Base-by-base conservation (phyloP, 78 protist species). In the Cavenderia fasciculata region DNA sequence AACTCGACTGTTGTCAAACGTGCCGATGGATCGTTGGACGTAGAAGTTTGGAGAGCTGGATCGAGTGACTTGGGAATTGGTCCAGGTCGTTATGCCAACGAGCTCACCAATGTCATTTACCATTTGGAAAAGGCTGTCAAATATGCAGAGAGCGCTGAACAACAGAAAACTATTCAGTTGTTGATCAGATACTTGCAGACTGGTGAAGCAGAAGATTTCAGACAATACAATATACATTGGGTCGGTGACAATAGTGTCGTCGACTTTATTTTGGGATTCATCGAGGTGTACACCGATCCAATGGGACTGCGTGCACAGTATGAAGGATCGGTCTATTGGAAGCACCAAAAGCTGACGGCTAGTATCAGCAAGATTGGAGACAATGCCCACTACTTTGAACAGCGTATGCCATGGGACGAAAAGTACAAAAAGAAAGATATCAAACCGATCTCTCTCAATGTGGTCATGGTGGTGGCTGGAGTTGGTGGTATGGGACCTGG, bases 321-420 rank as follows among this genome's bases (percentile, higher is more conserved):
- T 59, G 68, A 59, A 59, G 27, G 41, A 7, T 18, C 11, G 3
- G 8, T 59, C 27, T 59, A 59, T 29, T 59, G 68, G 68, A 59
- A 59, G 18, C 44, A 59, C 33, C 12, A 8, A 59, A 59, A 59
- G 12, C 36, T 59, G 12, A 59, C 68, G 11, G 12, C 6, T 4
- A 12, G 25, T 29, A 59, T 59, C 6, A 7, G 12, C 7, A 4
- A 29, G 4, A 29, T 59, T 29, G 68, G 68, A 33, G 36, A 59
- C 19, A 59, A 59, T 29, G 27, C 68, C 6, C 38, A 59, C 6
- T 59, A 59, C 18, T 59, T 59, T 59, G 68, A 59, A 59, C 19
- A 59, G 25, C 27, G 38, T 59, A 59, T 59, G 68, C 68, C 68
- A 59, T 59, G 68, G 68, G 68, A 59, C 33, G 36, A 59, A 29